Base-by-base conservation (phyloP, 768 basidiomycete genomes). In the Postia placenta region DNA sequence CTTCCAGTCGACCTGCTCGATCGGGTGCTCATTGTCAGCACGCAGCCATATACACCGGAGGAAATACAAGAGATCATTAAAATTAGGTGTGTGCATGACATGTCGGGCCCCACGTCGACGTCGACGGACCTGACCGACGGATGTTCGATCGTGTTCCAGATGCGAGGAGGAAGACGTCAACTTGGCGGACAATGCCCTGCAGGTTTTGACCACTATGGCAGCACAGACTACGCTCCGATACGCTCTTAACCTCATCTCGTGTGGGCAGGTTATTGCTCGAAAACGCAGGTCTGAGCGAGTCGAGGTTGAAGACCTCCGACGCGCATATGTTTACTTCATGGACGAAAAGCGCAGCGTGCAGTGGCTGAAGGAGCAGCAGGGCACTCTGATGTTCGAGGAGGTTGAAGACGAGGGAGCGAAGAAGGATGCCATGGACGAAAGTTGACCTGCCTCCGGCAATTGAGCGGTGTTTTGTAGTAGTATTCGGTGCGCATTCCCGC, bases 111-210 rank as follows among this genome's bases (percentile, higher is more conserved):
- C 7, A 36, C 37, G 14, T 23, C 23, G 6, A 39, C 42, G 23
- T 3, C 30, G 23, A 4, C n/a, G 15, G 20, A 14, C 14, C 14
- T 26, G 1, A 45, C 28, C 45, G 36, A 45, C 28, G 14, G 7
- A 17, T 39, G 20, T 22, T 56, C 46, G 48, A 47, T 42, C 14
- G 9, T 11, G 33, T 17, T 37, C 22, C 47, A 92, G 89, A 49
- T 90, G 89, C 57, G 84, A 93, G 68, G 96, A 99, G 66, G 96
- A 99, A 66, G 96, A 98, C 59, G 93, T 96, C 12, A 79, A 81
- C 25, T 74, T 99, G 23, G 76, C 84, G 1, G 60, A 76, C 1
- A 83, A 85, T 17, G 92, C 93, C 1, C 64, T 80, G 36, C 75
- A 76, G 26, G 84, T 93, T n/a, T 72, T 99, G 27, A 88, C 92